Percentiles rank a stretch among this genome's conserved stretches.
Evolutionary conservation across 352 stramenopile genomes (phyloP).

Genomic region (Pythium dissimile): DNA sequence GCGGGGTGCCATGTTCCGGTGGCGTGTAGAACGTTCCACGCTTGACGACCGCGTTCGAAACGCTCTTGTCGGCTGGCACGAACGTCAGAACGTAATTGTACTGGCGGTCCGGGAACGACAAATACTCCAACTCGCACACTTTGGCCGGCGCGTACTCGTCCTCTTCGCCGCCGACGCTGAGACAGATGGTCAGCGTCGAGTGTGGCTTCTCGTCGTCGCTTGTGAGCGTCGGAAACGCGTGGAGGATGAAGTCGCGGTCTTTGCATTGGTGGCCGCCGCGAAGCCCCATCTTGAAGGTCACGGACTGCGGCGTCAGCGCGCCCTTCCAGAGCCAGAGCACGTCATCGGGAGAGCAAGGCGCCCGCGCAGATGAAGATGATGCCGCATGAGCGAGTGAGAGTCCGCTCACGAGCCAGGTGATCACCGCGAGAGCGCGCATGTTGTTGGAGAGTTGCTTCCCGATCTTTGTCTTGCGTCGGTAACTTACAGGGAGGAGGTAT

Average conservation of each 20-base stretch:
- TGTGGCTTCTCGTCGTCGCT: slow-evolving; percentile 41
- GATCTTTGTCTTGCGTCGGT: background rate
- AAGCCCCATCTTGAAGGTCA: slow-evolving; percentile 73
- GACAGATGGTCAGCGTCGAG: slow-evolving; percentile 27
- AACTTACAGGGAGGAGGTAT: background rate
- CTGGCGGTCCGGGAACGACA: slow-evolving; percentile 41
- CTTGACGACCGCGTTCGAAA: slow-evolving; percentile 23
- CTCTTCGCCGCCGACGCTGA: slow-evolving; percentile 20
- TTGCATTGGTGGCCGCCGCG: slow-evolving; percentile 43
- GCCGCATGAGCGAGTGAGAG: background rate
- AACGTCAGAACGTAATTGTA: slow-evolving; percentile 67
- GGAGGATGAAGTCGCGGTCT: slow-evolving; percentile 52
- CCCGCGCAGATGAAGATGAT: background rate
- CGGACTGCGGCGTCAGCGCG: slow-evolving; percentile 55
- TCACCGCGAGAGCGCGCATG: slow-evolving; percentile 4
- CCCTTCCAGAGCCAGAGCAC: slow-evolving; percentile 76
- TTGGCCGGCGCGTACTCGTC: slow-evolving; percentile 40
- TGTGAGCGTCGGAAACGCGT: slow-evolving; percentile 44
- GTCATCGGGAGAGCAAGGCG: slow-evolving; percentile 33
- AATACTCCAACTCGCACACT: slow-evolving; percentile 39
- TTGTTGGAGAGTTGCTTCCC: background rate
- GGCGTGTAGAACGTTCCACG: slow-evolving; percentile 53
- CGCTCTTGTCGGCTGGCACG: slow-evolving; percentile 22
- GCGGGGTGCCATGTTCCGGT: slow-evolving; percentile 32
- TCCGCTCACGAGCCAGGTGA: background rate